Evolutionary conservation across 768 basidiomycete genomes (phyloP), one percentile per base, ranked within the genome.

Genomic region (Leucosporidium scottii): DNA sequence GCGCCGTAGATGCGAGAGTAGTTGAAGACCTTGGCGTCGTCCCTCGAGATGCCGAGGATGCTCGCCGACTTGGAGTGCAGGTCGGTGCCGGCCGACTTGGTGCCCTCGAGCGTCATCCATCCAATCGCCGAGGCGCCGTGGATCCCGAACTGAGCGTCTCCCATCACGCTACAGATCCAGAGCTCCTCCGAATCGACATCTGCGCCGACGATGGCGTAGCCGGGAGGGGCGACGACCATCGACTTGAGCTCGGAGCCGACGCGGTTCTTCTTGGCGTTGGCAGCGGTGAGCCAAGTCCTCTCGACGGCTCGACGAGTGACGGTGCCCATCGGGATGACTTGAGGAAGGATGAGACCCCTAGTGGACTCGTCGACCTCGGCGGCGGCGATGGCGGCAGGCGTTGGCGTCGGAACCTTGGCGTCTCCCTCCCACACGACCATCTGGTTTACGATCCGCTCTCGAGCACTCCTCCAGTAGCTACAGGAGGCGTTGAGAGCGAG

Each of bases 1-100:
- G 94, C 94, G n/a, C 94, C 93, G 74, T 98, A 98, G 73, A 99
- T 96, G 47, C 94, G 86, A 54, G 94, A 96, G 75, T 98, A 99
- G 77, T 99, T 99, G 85, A 99, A 99, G 47, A 93, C 91, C 78
- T 99, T 98, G 39, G 96, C 94, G 73, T 90, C 87, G 75, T 98
- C 92, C 39, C 94, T 85, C 50, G 91, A 90, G 71, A 93, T 93
- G 23, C 90, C 90, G 49, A 98, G 81, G 75, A 98, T 98, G 66
- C 79, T 85, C 17, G 94, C 96, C 2, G 93, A 94, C 80, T 96
- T 96, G 17, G 93, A 97, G 76, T 97, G 94, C 36, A 99, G 79
- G 79, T 99, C 94, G 9, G 94, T 98, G 8, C 93, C 93, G 0
- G 89, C 87, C 0, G 87, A 83, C 79, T 98, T 98, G 21, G 93